Percentiles rank a stretch among this genome's conserved stretches.
Evolutionary conservation across 768 basidiomycete species (phyloP).

Genomic region (Tremella mesenterica): DNA sequence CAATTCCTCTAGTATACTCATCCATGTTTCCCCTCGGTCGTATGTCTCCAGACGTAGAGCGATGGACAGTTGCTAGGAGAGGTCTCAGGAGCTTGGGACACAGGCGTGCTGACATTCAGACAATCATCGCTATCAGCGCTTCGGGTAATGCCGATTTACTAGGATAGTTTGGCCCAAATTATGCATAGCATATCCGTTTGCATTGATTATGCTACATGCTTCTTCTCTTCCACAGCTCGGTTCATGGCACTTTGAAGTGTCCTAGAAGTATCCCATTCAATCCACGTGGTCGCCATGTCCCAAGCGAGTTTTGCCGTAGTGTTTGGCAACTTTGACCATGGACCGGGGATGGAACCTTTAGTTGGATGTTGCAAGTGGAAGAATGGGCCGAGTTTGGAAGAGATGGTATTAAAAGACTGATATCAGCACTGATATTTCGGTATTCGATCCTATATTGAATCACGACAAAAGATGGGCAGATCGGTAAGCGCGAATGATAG

Average conservation of each 20-base stretch:
- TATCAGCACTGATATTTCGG: slow-evolving; percentile 1
- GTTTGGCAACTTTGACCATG: slow-evolving; percentile 60
- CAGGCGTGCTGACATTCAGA: slow-evolving; percentile 49
- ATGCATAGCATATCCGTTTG: background rate
- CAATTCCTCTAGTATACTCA: too few species aligned
- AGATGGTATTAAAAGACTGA: slow-evolving; percentile 53
- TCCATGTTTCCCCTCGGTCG: background rate
- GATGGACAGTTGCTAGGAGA: slow-evolving; percentile 10
- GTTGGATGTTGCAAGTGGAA: slow-evolving; percentile 68
- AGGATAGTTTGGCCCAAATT: slow-evolving; percentile 47
- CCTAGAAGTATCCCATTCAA: slow-evolving; percentile 20
- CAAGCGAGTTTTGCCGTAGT: slow-evolving; percentile 55
- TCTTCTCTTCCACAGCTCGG: too few species aligned
- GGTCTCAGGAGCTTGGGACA: slow-evolving; percentile 67
- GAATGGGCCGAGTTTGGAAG: slow-evolving; percentile 63
- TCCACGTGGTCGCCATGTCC: slow-evolving; percentile 50
- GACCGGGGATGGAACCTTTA: slow-evolving; percentile 65
- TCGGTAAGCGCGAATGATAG: background rate
- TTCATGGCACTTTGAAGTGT: slow-evolving; percentile 9
- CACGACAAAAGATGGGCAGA: background rate
- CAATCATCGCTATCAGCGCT: slow-evolving; percentile 70
- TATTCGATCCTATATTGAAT: too few species aligned
- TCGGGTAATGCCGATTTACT: slow-evolving; percentile 92
- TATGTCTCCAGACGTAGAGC: too few species aligned
- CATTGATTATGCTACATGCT: background rate